Conservation (phyloP, 2,329 filamentous ascomycete genomes). For the Cercospora sp. region DNA sequence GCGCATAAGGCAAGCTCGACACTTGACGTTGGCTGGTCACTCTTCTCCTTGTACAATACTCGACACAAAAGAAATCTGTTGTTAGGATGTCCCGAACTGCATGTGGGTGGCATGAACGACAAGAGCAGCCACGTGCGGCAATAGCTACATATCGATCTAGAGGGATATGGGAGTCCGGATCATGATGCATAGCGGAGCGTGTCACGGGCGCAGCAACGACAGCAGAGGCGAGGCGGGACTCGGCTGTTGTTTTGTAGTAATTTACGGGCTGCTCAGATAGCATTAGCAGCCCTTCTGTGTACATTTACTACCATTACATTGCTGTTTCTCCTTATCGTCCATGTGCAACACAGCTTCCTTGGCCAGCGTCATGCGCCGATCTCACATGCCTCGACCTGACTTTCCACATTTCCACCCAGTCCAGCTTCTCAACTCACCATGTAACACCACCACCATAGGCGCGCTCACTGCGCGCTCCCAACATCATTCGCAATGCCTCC, state of each 20-base stretch:
- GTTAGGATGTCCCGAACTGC: conserved; percentile 7
- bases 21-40: conserved; percentile 12
- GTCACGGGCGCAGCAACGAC: neutral
- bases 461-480: neutral
- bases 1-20: conserved; percentile 2
- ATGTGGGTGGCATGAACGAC: conserved; percentile 8
- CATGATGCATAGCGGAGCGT: conserved; percentile 14
- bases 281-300: conserved; percentile 10
- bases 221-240: neutral
- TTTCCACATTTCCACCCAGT: neutral
- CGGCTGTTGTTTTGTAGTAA: conserved; percentile 7
- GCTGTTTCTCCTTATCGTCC: neutral
- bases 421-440: neutral
- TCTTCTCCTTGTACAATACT: conserved; percentile 32
- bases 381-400: conserved; percentile 3
- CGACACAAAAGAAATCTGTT: conserved; percentile 6
- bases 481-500: conserved; percentile 11
- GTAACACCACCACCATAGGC: neutral
- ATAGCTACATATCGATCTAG: neutral
- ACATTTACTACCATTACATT: conserved; percentile 14
- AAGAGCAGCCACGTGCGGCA: conserved; percentile 16
- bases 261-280: conserved; percentile 12
- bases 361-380: neutral
- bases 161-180: conserved; percentile 1
- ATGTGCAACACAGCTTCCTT: neutral